These are phyloP conservation scores for Candida qinlingensis DNA, from an alignment of 805 yeast species.

Conservation along the genomic window DNA sequence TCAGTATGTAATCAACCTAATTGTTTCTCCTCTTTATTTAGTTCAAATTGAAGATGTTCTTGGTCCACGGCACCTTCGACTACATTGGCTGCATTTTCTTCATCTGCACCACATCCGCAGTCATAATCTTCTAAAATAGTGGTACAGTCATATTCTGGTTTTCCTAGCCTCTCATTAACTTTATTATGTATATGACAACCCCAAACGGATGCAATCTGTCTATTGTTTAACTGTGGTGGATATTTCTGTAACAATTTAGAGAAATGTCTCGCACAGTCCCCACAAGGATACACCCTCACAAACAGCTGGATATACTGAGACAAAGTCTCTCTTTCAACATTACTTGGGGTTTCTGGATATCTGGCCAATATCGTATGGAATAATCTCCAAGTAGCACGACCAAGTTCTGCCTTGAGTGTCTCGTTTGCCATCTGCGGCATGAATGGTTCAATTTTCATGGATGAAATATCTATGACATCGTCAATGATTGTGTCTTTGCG, in stretches of 20 bases:
- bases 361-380: conserved; percentile 90
- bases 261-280: conserved; percentile 94
- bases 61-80: conserved; percentile 24
- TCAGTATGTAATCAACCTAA: conserved; percentile 28
- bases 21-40: conserved; percentile 45
- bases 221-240: conserved; percentile 79
- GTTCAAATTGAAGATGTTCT: conserved; percentile 39
- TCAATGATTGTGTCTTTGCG: neutral
- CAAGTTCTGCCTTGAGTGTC: conserved; percentile 75
- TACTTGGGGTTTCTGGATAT: conserved; percentile 78
- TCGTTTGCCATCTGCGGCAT: conserved; percentile 96
- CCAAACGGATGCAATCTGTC: conserved; percentile 88
- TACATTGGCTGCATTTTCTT: conserved; percentile 25
- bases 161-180: conserved; percentile 69
- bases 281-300: conserved; percentile 94
- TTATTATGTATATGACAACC: conserved; percentile 90
- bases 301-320: conserved; percentile 62
- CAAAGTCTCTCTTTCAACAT: conserved; percentile 58
- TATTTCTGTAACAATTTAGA: conserved; percentile 56
- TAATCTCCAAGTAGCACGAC: conserved; percentile 85
- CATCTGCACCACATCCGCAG: conserved; percentile 92
- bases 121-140: conserved; percentile 85
- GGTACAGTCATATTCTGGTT: conserved; percentile 78
- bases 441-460: conserved; percentile 13
- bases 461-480: conserved; percentile 3